Base-by-base conservation (phyloP, 2,329 filamentous ascomycete genomes). In the Fusarium decemcellulare region DNA sequence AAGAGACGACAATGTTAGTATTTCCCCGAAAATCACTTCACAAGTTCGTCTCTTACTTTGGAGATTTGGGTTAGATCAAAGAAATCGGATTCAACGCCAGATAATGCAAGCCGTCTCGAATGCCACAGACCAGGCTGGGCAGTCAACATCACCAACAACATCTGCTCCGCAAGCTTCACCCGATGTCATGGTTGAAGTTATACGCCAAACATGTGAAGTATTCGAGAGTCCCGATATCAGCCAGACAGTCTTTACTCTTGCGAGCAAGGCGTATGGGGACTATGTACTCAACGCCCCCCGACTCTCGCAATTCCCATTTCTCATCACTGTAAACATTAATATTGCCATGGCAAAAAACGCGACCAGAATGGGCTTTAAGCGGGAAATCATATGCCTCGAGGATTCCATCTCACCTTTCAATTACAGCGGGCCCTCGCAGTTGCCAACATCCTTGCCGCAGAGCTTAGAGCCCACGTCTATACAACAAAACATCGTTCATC, bases 311-410 rank as follows among this genome's bases (percentile, higher is more conserved):
- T 40, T 67, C 2, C 63, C 63, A 6, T n/a, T 67, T 0, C 63
- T 67, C 0, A 67, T 67, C 10, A 67, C 57, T 1, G 18, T 67
- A 2, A 67, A 67, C 6, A 64, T 67, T 7, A 44, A 34, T 8
- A 67, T 67, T 16, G 63, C 63, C 1, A 56, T 67, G 1, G 63
- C 63, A 0, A 67, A 58, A 0, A 67, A 67, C 3, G 63, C 63
- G 3, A 42, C 34, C 1, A 0, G 52, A 0, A 0, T 67, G 2
- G 63, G 63, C 2, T 58, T 67, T 1, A 46, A 53, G 3, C 63
- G 50, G 0, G 18, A 10, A 1, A 6, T 48, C 1, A 39, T 67
- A 14, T 67, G 64, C n/a, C 39, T 59, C 0, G 30, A 67, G 0
- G 58, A 67, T 14, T 29, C 34, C 8, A 48, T 67, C 8, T 67